Base-by-base conservation (phyloP, 192 early-diverging fungal species). In the Diversispora epigaea region DNA sequence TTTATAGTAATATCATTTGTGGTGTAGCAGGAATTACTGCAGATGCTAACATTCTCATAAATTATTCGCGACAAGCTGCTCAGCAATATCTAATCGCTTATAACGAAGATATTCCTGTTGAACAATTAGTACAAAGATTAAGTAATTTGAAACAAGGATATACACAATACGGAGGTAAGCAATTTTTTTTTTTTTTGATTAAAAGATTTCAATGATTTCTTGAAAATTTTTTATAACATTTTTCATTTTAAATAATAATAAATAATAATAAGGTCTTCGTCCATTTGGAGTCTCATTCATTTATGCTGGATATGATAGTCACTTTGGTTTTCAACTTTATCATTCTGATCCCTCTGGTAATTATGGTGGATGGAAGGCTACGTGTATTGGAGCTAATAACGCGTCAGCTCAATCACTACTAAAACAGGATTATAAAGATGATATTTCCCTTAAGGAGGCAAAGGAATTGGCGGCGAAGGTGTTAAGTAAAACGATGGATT, bases 131-230 rank as follows among this genome's bases (percentile, higher is more conserved):
- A 46, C 93, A 98, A 78, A 86, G 86, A 68, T 86, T 99, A 71
- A 96, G 96, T 80, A 94, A 99, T 85, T 80, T 98, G 79, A 99
- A 99, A 89, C 97, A 99, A 78, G 94, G 95, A 60, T 98, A 98
- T 82, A 99, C 98, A 57, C 96, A 98, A 80, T 96, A 95, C 79
- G 96, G 98, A 81, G 93, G 82, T 79, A 79, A 25, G 2, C 2
- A 2, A 32, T 32, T 32, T 32, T 32, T 32, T 32, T 32, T 32
- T 32, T 32, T 32, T n/a, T n/a, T n/a, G n/a, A n/a, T n/a, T 32
- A 32, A 32, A 32, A 32, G 25, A 32, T 32, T 32, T 32, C 2
- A 2, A 32, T 1, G 25, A 32, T 32, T 1, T 32, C 25, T 32
- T 32, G 2, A 32, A 32, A 32, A 32, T 1, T 1, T 32, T 32